A percentile compares a stretch with the other conserved stretches of the same genome.
Conservation (phyloP, 768 basidiomycete genomes). For the Butyriboletus loyo region DNA sequence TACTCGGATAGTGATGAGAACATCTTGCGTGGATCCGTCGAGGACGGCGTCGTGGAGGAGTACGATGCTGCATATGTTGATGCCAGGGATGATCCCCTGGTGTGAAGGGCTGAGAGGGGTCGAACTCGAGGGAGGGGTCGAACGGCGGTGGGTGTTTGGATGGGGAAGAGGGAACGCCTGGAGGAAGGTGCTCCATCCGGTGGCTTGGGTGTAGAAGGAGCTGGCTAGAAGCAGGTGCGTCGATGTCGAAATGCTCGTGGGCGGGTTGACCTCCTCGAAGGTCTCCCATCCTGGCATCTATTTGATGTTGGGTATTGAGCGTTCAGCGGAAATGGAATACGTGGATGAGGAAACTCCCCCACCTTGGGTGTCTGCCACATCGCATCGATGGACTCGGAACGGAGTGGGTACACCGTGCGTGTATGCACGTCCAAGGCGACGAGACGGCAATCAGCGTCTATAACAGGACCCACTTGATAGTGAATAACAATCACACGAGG, state of each 20-base stretch:
- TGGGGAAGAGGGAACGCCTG: conserved; percentile 14
- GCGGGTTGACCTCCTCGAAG: background rate
- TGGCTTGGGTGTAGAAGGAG: background rate
- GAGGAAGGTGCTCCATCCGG: conserved; percentile 7
- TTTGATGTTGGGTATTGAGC: background rate
- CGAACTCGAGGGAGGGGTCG: background rate
- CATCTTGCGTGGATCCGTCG: conserved; percentile 7
- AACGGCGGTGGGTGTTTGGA: background rate
- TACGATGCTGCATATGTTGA: background rate
- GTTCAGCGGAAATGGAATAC: background rate
- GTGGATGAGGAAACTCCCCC: background rate
- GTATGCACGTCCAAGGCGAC: conserved; percentile 19
- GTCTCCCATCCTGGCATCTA: background rate
- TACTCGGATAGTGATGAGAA: conserved; percentile 7
- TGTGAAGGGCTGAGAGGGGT: conserved; percentile 10
- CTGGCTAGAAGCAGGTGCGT: conserved; percentile 17
- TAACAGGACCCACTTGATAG: background rate
- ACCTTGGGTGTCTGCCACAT: conserved; percentile 1
- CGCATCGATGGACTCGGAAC: background rate
- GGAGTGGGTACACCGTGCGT: background rate
- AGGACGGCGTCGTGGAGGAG: conserved; percentile 15
- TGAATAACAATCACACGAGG: conserved; percentile 13
- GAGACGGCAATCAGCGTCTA: background rate
- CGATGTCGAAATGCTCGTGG: conserved; percentile 15
- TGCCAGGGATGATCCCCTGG: conserved; percentile 1